Base-by-base conservation (phyloP, 2,329 filamentous ascomycete species). In the Microdochium paspali region DNA sequence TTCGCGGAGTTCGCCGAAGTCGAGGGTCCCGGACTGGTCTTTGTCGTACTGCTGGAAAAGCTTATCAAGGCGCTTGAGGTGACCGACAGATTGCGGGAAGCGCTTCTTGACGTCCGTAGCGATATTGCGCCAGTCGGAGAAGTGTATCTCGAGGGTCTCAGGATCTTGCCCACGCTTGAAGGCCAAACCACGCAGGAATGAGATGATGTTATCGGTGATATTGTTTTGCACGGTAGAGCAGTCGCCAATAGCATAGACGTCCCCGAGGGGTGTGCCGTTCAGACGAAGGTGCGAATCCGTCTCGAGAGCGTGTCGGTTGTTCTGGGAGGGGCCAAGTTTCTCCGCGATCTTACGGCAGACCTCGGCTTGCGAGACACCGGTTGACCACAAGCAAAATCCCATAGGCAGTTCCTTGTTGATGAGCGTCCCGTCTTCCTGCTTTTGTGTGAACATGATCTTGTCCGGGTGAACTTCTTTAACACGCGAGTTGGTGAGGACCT, bases 201-300 rank as follows among this genome's bases (percentile, higher is more conserved):
- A 85, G 44, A 96, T 77, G 57, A 98, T 84, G 68, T 96, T 85
- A 60, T 95, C 88, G 3, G 90, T 87, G 2, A 97, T 76, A 57
- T 98, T 98, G 72, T 98, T 98, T 62, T 98, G 94, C 0, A 98
- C 91, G 0, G 94, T 98, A 6, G 88, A 77, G 69, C 93, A 97
- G 68, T 98, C 93, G 13, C 93, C 93, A 52, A 98, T 90, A 44
- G 90, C 90, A 61, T 98, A 98, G 21, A 98, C 90, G 51, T 97
- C 91, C 31, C 93, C 93, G 0, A 97, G 69, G 0, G 93, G 93
- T 0, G 93, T 81, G 46, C 93, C 93, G 50, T 85, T 87, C 0
- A 98, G 72, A 35, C 93, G 88, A 9, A 97, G 82, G 62, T 98
- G 91, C 1, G 88, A 83, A 63, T 98, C 93, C 0, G 93, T 98